These are phyloP conservation scores for Saccharomyces uvarum DNA, from an alignment of 1,139 yeast genomes.

Conservation along the genomic window DNA sequence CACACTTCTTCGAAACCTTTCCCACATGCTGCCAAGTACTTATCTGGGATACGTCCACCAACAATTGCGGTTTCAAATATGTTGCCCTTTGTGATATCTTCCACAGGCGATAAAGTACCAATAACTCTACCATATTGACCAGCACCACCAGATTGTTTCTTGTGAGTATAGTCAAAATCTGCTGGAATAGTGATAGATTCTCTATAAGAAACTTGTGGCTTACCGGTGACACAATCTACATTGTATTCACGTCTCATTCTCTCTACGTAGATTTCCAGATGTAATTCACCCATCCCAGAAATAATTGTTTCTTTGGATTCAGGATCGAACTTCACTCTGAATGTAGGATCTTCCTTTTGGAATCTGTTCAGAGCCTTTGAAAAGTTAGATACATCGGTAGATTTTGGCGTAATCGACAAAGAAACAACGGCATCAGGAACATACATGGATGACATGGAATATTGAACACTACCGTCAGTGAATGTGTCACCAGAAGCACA, in stretches of 20 bases:
- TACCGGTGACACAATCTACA: constrained; percentile 91
- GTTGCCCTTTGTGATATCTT: constrained; percentile 46
- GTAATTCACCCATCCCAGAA: constrained; percentile 98
- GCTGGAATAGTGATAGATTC: constrained; percentile 75
- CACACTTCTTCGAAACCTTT: constrained; percentile 93
- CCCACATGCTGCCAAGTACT: constrained; percentile 86
- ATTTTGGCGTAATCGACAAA: constrained; percentile 77
- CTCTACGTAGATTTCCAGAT: constrained; percentile 92
- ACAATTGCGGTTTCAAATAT: constrained; percentile 79
- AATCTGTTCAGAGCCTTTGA: constrained; percentile 95
- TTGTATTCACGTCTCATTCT: constrained; percentile 96
- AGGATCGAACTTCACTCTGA: constrained; percentile 80
- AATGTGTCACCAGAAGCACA: constrained; percentile 99
- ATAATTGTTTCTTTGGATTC: constrained; percentile 94
- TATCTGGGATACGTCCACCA: constrained; percentile 96
- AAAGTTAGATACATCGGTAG: constrained; percentile 80
- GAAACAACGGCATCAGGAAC: constrained; percentile 98
- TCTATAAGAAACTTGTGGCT: constrained; percentile 96
- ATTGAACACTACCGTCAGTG: constrained; percentile 69
- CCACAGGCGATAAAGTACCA: constrained; percentile 67
- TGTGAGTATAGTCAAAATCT: constrained; percentile 88
- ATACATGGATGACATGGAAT: constrained; percentile 94
- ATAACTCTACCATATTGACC: constrained; percentile 98
- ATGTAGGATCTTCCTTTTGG: constrained; percentile 98
- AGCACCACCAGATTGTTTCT: constrained; percentile 98